Evolutionary conservation across 495 filamentous ascomycete genomes (phyloP), one percentile per base, ranked within the genome.

Genomic region (Rusavskia elegans): DNA sequence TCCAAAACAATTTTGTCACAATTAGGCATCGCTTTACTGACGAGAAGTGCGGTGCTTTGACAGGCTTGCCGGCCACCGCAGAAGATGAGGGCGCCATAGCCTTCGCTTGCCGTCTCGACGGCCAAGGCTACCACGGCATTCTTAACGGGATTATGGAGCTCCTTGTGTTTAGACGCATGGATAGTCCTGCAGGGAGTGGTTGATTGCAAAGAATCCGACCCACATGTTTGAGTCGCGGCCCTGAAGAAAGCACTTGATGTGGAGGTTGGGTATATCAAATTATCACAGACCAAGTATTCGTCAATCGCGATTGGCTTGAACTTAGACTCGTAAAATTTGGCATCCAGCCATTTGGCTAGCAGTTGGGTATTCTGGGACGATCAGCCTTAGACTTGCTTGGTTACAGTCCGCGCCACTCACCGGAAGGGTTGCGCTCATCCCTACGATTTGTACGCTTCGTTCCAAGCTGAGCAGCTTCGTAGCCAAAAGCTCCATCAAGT

Each of bases 341-440:
- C 84, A 32, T 78, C 66, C 36, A 89, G 73, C 85, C 86, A 92
- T 39, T 73, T 68, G 17, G 83, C 83, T 14, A 89, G 64, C 48
- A 82, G 58, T 30, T 78, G 66, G 3, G 80, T 80, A 52, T 89
- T 89, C 83, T 87, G 46, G 14, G 46, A 19, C 27, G 1, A n/a
- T 45, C 67, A 52, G 68, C 61, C 20, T 27, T 27, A 27, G 25
- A 6, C 42, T 41, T n/a, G 40, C 23, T 17, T 11, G 13, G 17
- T 13, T 32, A 19, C 13, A 35, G 8, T 27, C n/a, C 1, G 35
- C 40, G 27, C 13, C 11, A 54, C 74, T 49, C 66, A 85, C 82
- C 41, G 80, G 79, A 32, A 89, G 63, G 2, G 86, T 89, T 16
- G 86, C 85, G 54, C 85, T 89, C 86, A 89, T 89, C 53, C 81